Evolutionary conservation across 305 asterid species (phyloP).

Genomic region (Euphrasia arctica): DNA sequence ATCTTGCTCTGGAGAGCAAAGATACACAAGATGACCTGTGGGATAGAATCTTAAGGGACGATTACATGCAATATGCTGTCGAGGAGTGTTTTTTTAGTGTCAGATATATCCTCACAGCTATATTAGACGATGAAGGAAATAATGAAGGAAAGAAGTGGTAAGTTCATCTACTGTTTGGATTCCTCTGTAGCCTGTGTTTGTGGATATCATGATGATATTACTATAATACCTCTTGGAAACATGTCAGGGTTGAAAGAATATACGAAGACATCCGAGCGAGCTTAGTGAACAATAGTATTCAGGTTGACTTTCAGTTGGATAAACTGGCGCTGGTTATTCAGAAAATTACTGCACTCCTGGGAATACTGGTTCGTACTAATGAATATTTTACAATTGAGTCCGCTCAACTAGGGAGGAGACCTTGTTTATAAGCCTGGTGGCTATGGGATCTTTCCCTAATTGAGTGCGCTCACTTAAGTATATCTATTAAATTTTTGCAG

Average conservation of each 20-base stretch:
- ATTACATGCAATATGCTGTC: constrained; percentile 96
- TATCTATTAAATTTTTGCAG: not conserved
- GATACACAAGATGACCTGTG: constrained; percentile 87
- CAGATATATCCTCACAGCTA: constrained; percentile 62
- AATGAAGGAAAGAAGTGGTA: constrained; percentile 91
- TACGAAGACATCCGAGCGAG: constrained; percentile 60
- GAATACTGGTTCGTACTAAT: constrained; percentile 72
- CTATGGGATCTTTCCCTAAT: too few species aligned
- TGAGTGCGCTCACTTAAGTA: not conserved
- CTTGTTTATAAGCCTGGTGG: too few species aligned
- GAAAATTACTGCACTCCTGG: constrained; percentile 88
- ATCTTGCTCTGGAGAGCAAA: constrained; percentile 77
- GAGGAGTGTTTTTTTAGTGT: constrained; percentile 73
- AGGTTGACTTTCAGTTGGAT: constrained; percentile 52
- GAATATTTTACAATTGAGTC: not conserved
- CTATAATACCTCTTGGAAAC: constrained; percentile 26
- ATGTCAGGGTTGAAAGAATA: constrained; percentile 82
- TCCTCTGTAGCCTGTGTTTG: constrained; percentile 19
- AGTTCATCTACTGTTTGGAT: constrained; percentile 22
- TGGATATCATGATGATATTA: constrained; percentile 25
- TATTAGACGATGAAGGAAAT: constrained; percentile 75
- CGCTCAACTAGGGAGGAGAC: too few species aligned
- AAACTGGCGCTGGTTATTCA: constrained; percentile 80
- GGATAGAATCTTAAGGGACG: constrained; percentile 94
- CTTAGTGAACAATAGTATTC: constrained; percentile 48